Evolutionary conservation across 176 grass and related monocot genomes (phyloP).

Genomic region (maize (Zea mays)): DNA sequence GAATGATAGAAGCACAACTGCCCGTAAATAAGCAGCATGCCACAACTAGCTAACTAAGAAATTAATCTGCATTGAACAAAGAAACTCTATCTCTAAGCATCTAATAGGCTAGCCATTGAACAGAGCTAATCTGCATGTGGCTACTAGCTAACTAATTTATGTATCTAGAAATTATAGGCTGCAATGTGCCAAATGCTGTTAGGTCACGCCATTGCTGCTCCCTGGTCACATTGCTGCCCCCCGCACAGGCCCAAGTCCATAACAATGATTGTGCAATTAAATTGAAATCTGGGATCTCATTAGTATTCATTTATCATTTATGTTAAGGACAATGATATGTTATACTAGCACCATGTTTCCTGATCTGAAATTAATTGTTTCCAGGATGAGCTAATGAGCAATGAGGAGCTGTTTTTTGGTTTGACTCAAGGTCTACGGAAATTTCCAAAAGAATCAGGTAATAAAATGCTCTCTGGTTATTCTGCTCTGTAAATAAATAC

Average conservation of each 20-base stretch:
- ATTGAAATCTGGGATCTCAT: constrained; percentile 21
- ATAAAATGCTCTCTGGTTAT: constrained; percentile 29
- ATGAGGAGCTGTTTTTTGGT: constrained; percentile 95
- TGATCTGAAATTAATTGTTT: constrained; percentile 29
- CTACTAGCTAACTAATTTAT: too few relatives aligned
- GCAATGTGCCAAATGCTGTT: too few relatives aligned
- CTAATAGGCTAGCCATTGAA: too few relatives aligned
- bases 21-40: too few relatives aligned
- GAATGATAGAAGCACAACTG: too few relatives aligned
- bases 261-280: not conserved
- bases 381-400: constrained; percentile 91
- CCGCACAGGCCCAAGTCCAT: not conserved
- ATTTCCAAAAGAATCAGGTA: constrained; percentile 98
- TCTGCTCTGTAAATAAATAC: constrained; percentile 19
- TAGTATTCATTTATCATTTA: constrained; percentile 20
- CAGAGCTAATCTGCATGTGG: too few relatives aligned
- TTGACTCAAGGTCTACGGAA: constrained; percentile 89
- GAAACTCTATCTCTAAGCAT: too few relatives aligned
- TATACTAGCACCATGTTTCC: constrained; percentile 10
- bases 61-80: too few relatives aligned
- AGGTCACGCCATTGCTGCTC: too few relatives aligned
- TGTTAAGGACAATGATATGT: constrained; percentile 12
- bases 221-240: too few relatives aligned
- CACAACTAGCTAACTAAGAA: too few relatives aligned
- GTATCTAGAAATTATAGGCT: too few relatives aligned